A percentile compares a stretch with the other conserved stretches of the same genome.
These are phyloP conservation scores for Pseudogymnoascus pannorum DNA, from an alignment of 2,329 filamentous ascomycete species.

Conservation along the genomic window DNA sequence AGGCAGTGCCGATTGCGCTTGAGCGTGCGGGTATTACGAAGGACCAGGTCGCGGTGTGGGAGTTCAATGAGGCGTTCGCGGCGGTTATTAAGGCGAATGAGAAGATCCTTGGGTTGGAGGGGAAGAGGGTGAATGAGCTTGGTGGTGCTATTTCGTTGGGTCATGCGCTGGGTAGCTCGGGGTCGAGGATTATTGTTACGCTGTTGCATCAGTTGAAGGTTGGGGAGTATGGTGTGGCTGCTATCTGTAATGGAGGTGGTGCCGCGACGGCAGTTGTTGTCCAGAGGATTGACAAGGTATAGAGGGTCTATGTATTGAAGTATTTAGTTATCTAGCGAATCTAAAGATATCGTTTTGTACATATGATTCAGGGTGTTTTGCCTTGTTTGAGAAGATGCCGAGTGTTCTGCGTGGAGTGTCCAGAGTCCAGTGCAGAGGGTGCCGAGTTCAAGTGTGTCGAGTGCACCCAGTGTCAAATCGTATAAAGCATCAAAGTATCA, in stretches of 20 bases:
- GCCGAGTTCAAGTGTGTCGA: too few species aligned
- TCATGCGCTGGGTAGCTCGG: slow-evolving; percentile 88
- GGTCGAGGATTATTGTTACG: slow-evolving; percentile 82
- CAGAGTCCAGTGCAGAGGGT: too few species aligned
- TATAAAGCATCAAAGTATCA: too few species aligned
- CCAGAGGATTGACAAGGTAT: slow-evolving; percentile 7
- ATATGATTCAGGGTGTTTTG: background rate
- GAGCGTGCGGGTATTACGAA: slow-evolving; percentile 83
- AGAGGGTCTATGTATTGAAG: background rate
- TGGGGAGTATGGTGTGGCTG: slow-evolving; percentile 89
- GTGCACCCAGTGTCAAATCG: background rate
- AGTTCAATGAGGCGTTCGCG: slow-evolving; percentile 98
- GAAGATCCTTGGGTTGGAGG: slow-evolving; percentile 78
- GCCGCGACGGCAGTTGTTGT: slow-evolving; percentile 88
- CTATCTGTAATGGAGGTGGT: slow-evolving; percentile 95
- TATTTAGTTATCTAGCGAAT: background rate
- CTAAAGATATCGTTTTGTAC: background rate
- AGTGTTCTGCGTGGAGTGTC: background rate
- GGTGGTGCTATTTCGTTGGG: slow-evolving; percentile 89
- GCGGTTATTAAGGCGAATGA: slow-evolving; percentile 92
- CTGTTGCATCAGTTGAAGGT: slow-evolving; percentile 82
- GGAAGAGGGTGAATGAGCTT: slow-evolving; percentile 75
- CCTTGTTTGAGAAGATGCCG: background rate
- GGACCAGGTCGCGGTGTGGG: slow-evolving; percentile 89
- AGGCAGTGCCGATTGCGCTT: slow-evolving; percentile 85